Evolutionary conservation across 768 basidiomycete species (phyloP), one percentile per base, ranked within the genome.

Genomic region (Cubamyces lactineus): DNA sequence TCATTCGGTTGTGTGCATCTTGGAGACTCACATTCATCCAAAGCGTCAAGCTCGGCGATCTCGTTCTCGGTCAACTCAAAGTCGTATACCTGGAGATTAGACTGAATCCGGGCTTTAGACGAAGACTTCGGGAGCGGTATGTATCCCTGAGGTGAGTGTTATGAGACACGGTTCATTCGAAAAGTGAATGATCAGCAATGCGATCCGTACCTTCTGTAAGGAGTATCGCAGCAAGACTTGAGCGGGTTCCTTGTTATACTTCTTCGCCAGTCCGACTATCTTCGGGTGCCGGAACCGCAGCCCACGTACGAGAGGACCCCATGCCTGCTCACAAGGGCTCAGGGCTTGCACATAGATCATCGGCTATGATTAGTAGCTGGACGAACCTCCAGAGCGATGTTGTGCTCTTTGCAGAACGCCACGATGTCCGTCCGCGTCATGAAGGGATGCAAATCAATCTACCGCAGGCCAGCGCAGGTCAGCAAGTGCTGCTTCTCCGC

Each of bases 171-270:
- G 26, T 30, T n/a, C 9, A 11, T 34, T 30, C 3, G 11, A 19
- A 4, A 48, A 21, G 47, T 21, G 5, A 8, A 28, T 26, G 19
- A 16, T 49, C 24, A 12, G 12, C 21, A 16, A 28, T 15, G 48
- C 19, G 12, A 19, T 52, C n/a, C 71, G 39, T 63, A 86, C 91
- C 78, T 89, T 88, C 72, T 94, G 89, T n/a, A 94, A 73, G 12
- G 85, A 87, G 72, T 86, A 92, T n/a, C 90, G 79, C 28, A 92
- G 76, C 41, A 91, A 76, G 50, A 92, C 75, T 66, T 84, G 82
- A 67, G 86, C 79, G n/a, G 81, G 76, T 48, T 77, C 70, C 67
- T 85, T 90, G 41, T 72, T 68, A 70, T 89, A 85, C 71, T 84
- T 86, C 43, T 78, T 66, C 6, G 82, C 80, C 40, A 85, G 74